Evolutionary conservation across 192 early-diverging fungal genomes (phyloP).

Genomic region (Mortierella antarctica): DNA sequence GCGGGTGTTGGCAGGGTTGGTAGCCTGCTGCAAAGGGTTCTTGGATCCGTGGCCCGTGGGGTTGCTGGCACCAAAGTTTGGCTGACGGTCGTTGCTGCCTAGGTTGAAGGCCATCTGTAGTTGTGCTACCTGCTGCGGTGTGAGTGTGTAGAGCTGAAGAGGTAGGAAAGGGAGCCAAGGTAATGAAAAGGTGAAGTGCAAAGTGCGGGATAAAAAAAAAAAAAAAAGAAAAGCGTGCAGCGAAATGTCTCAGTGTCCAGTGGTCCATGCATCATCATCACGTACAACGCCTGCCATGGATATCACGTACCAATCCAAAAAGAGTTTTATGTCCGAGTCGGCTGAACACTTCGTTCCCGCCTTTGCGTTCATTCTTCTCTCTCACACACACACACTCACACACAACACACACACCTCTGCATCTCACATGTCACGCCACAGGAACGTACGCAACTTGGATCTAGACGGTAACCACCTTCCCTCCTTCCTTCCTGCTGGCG

Average conservation of each 20-base stretch:
- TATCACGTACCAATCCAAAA: constrained; percentile 2
- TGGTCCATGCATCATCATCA: neutral
- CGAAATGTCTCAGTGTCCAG: neutral
- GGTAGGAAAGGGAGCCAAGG: neutral
- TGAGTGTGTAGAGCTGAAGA: neutral
- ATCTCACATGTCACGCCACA: constrained; percentile 62
- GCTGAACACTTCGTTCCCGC: neutral
- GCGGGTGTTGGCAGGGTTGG: constrained; percentile 12
- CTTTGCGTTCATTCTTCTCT: constrained; percentile 2
- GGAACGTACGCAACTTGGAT: constrained; percentile 61
- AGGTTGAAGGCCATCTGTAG: constrained; percentile 36
- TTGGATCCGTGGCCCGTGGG: neutral
- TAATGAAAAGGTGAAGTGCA: neutral
- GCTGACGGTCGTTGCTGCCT: constrained; percentile 35
- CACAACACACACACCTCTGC: neutral
- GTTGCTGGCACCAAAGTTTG: constrained; percentile 3
- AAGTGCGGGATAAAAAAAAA: too few relatives aligned
- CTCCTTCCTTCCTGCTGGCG: neutral
- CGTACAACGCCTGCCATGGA: neutral
- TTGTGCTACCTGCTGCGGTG: neutral
- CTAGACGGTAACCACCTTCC: constrained; percentile 56
- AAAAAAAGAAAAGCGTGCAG: constrained; percentile 3
- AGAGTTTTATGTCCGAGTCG: neutral
- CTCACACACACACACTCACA: too few relatives aligned
- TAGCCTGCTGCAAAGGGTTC: constrained; percentile 28